Evolutionary conservation across 2,329 filamentous ascomycete species (phyloP), one percentile per base, ranked within the genome.

Genomic region (Passalora sequoiae): DNA sequence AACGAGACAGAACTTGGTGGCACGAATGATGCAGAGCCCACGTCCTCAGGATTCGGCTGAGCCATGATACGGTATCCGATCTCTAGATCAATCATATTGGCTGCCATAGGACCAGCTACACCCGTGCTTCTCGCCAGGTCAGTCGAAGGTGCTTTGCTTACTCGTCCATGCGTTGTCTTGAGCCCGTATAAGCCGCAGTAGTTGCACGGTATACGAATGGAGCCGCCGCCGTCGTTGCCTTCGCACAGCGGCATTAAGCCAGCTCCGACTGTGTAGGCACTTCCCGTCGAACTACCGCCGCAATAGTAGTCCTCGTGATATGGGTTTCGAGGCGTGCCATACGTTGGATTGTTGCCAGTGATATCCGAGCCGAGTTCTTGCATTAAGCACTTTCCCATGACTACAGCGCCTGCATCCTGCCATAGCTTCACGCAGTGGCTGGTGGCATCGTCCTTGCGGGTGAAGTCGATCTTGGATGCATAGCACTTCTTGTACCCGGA

Each of bases 141-240:
- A 10, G 71, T 65, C 1, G 78, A 75, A 0, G 84, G 84, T 3
- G 71, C 69, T 37, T 49, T 71, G 31, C 76, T 76, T 4, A 85
- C 76, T 27, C 88, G 81, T 58, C 83, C 77, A 60, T 92, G 84
- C 0, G 79, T 82, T 1, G 86, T 73, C 65, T 95, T 94, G 46
- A 95, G 73, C 2, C 88, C 88, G 65, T 84, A 94, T 16, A 87
- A 69, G 37, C 87, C 86, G 62, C 86, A 92, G 68, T 85, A 91
- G 22, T 76, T 74, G 1, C 81, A 69, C 0, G 87, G 87, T 27
- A 92, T 77, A 28, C 87, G 80, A 44, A 87, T 77, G 47, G 81
- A 86, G 46, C 84, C 84, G 31, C 84, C 83, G 2, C 83, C 81
- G 58, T 89, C 84, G 4, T 81, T 83, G 27, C 85, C 87, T 19